Conservation (phyloP, 352 stramenopile species). For the Phytophthora meadii region DNA sequence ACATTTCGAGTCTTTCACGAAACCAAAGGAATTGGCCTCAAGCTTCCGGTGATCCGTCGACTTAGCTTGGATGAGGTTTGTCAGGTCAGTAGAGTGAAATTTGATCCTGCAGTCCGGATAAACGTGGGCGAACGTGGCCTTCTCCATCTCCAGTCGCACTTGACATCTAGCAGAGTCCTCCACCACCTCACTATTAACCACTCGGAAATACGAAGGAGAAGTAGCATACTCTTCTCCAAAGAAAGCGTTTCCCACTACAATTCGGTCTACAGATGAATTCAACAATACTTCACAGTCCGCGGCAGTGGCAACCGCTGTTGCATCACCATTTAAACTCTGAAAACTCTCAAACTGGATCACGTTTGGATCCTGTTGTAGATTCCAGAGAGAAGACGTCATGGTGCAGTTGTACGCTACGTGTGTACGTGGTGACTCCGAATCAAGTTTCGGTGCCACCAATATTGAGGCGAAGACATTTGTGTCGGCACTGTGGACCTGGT, state of each 20-base stretch:
- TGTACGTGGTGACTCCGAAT: constrained; percentile 5
- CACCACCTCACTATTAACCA: constrained; percentile 5
- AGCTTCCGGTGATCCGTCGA: constrained; percentile 20
- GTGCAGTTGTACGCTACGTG: constrained; percentile 35
- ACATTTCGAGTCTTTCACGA: constrained; percentile 25
- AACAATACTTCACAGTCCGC: constrained; percentile 5
- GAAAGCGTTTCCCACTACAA: constrained; percentile 18
- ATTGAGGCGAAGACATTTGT: constrained; percentile 16
- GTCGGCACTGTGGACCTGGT: constrained; percentile 2
- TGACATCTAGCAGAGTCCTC: background rate
- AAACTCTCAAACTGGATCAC: constrained; percentile 18
- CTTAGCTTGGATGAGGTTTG: constrained; percentile 22
- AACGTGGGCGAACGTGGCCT: constrained; percentile 27
- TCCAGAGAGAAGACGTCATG: constrained; percentile 18
- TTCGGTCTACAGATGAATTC: constrained; percentile 5
- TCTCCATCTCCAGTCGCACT: constrained; percentile 19
- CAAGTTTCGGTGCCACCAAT: constrained; percentile 9
- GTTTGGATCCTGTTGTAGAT: constrained; percentile 23
- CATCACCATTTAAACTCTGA: background rate
- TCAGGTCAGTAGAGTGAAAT: constrained; percentile 29
- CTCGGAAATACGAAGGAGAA: constrained; percentile 16
- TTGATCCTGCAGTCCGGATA: constrained; percentile 32
- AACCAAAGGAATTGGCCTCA: constrained; percentile 23
- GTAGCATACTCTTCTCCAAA: constrained; percentile 4
- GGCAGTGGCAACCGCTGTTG: background rate